Conservation (phyloP, 2,329 filamentous ascomycete genomes). For the Claviceps spartinae region DNA sequence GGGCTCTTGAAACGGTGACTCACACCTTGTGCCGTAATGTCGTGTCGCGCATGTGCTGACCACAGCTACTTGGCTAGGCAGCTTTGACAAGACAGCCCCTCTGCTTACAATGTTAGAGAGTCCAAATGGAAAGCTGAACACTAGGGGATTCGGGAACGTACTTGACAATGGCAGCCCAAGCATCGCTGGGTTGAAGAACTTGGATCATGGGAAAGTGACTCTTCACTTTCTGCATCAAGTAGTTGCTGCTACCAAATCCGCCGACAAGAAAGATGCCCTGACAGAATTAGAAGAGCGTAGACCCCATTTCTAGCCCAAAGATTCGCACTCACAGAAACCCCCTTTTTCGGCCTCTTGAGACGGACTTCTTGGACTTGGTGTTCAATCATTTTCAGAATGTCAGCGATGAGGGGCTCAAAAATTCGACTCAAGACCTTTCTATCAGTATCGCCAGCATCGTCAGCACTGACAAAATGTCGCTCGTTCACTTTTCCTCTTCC, state of each 20-base stretch:
- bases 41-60: background rate
- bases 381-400: constrained; percentile 9
- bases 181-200: constrained; percentile 2
- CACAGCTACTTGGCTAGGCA: background rate
- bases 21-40: background rate
- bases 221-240: background rate
- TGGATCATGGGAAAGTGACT: constrained; percentile 1
- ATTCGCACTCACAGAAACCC: background rate
- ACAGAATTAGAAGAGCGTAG: background rate
- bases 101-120: background rate
- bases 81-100: background rate
- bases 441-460: background rate
- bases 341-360: background rate
- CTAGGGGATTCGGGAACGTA: background rate
- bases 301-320: fast-evolving
- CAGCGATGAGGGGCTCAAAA: constrained; percentile 11
- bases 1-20: fast-evolving
- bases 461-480: background rate
- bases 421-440: background rate
- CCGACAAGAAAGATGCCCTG: constrained; percentile 5
- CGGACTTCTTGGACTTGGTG: constrained; percentile 8
- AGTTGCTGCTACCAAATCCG: constrained; percentile 3
- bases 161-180: constrained; percentile 6
- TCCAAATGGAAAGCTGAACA: background rate
- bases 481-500: fast-evolving